Conservation (phyloP, 2,329 filamentous ascomycete species). For the Talaromyces funiculosus region DNA sequence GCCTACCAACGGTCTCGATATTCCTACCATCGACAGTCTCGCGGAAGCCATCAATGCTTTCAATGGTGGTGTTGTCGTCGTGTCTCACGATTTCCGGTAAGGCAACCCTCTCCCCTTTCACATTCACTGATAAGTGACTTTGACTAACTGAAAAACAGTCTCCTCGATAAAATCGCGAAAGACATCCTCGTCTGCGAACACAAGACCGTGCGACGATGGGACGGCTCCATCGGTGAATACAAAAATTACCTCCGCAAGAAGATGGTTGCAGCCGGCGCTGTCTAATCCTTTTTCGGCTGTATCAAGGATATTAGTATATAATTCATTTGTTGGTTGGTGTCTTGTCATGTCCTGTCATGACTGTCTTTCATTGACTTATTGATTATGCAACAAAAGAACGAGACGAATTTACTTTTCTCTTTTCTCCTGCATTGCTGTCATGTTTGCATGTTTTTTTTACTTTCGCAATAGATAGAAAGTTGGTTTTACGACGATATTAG, state of each 20-base stretch:
- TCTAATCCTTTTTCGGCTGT: conserved; percentile 49
- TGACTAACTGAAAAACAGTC: conserved; percentile 47
- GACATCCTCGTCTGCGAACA: conserved; percentile 99
- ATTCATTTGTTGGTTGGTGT: neutral
- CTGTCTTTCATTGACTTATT: neutral
- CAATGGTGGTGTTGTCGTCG: conserved; percentile 92
- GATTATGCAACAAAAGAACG: neutral
- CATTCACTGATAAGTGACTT: conserved; percentile 11
- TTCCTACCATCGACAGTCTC: conserved; percentile 94
- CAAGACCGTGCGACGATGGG: conserved; percentile 86
- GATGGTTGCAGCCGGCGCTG: conserved; percentile 84
- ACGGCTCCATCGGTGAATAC: conserved; percentile 85
- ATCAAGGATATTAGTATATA: neutral
- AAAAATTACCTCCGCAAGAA: conserved; percentile 99
- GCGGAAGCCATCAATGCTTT: conserved; percentile 97
- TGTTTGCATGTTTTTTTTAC: neutral
- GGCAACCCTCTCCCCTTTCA: conserved; percentile 24
- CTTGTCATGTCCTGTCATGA: neutral
- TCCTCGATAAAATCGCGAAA: conserved; percentile 99
- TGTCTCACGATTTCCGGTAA: conserved; percentile 98
- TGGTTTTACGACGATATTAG: conserved; percentile 1
- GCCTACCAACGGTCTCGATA: conserved; percentile 98
- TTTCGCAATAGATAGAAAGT: conserved; percentile 1
- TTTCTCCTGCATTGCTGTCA: neutral
- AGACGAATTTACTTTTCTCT: neutral